Percentiles rank a stretch among this genome's conserved stretches.
Conservation (phyloP, 495 filamentous ascomycete species). For the Hypoxylon intermedium region DNA sequence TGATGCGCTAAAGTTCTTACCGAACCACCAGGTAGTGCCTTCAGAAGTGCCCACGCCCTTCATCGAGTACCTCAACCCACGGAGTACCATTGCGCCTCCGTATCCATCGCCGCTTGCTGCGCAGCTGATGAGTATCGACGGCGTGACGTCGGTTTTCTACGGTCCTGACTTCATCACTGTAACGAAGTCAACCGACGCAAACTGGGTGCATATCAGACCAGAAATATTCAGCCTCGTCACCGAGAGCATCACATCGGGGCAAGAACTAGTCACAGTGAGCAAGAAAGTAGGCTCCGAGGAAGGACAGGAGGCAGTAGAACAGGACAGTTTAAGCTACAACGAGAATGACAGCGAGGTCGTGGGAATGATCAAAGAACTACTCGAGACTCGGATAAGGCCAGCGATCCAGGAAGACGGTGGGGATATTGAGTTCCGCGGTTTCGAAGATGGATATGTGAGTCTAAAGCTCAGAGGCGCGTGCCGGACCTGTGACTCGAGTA, state of each 20-base stretch:
- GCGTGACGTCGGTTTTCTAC: slow-evolving; percentile 93
- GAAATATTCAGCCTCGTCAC: slow-evolving; percentile 96
- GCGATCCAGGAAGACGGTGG: slow-evolving; percentile 97
- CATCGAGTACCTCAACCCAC: slow-evolving; percentile 88
- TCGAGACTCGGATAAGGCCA: slow-evolving; percentile 92
- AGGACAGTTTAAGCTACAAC: slow-evolving; percentile 77
- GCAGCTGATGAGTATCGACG: slow-evolving; percentile 87
- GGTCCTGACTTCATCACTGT: slow-evolving; percentile 96
- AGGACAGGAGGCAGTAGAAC: slow-evolving; percentile 50
- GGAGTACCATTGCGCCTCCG: slow-evolving; percentile 84
- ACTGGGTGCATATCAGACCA: slow-evolving; percentile 94
- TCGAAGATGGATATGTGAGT: slow-evolving; percentile 82
- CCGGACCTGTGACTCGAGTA: slow-evolving; percentile 93
- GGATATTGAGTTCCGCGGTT: slow-evolving; percentile 93
- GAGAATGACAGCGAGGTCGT: slow-evolving; percentile 92
- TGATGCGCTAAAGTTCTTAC: slow-evolving; percentile 93
- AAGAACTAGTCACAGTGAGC: slow-evolving; percentile 78
- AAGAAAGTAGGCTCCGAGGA: slow-evolving; percentile 54
- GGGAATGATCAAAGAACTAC: slow-evolving; percentile 97
- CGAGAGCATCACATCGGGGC: slow-evolving; percentile 81
- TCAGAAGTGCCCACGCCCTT: slow-evolving; percentile 73
- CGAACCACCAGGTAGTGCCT: slow-evolving; percentile 82
- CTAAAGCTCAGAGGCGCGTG: slow-evolving; percentile 93
- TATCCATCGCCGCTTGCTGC: slow-evolving; percentile 93
- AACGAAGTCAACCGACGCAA: slow-evolving; percentile 82